Evolutionary conservation across 176 grass and related monocot genomes (phyloP).

Genomic region (Juncus effusus): DNA sequence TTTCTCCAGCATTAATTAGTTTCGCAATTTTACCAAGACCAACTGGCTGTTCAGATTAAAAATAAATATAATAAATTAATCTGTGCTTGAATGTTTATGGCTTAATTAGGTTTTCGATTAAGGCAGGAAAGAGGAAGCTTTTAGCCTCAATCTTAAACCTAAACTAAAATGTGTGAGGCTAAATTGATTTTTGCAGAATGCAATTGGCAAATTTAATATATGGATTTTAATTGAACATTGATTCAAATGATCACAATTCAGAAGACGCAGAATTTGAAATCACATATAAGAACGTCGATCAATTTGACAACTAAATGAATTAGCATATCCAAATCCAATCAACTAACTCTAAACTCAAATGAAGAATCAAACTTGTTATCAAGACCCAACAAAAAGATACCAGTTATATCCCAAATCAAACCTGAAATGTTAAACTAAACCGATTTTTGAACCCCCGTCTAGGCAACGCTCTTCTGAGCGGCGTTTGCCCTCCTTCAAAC

Average conservation of each 20-base stretch:
- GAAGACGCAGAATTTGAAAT: too few relatives aligned
- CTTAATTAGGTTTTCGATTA: too few relatives aligned
- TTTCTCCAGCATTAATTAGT: conserved; percentile 85
- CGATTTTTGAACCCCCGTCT: conserved; percentile 73
- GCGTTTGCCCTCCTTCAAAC: conserved; percentile 87
- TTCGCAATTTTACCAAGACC: conserved; percentile 90
- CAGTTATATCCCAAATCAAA: conserved; percentile 3
- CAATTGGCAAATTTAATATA: too few relatives aligned
- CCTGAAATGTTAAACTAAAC: conserved; percentile 88
- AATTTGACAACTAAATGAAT: too few relatives aligned
- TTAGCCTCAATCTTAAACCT: too few relatives aligned
- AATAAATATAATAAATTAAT: conserved; percentile 28
- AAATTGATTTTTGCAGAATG: too few relatives aligned
- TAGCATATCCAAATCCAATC: neutral
- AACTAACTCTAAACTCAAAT: conserved; percentile 7
- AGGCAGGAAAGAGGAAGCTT: too few relatives aligned
- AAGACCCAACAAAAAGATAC: neutral
- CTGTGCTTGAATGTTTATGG: too few relatives aligned
- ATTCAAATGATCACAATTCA: too few relatives aligned
- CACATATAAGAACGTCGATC: too few relatives aligned
- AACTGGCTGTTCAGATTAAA: conserved; percentile 51
- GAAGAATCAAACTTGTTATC: conserved; percentile 18
- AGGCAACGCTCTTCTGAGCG: conserved; percentile 59
- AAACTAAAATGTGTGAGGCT: too few relatives aligned
- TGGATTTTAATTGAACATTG: too few relatives aligned